Evolutionary conservation across 176 grass and related monocot genomes (phyloP).

Genomic region (Paspalum notatum): DNA sequence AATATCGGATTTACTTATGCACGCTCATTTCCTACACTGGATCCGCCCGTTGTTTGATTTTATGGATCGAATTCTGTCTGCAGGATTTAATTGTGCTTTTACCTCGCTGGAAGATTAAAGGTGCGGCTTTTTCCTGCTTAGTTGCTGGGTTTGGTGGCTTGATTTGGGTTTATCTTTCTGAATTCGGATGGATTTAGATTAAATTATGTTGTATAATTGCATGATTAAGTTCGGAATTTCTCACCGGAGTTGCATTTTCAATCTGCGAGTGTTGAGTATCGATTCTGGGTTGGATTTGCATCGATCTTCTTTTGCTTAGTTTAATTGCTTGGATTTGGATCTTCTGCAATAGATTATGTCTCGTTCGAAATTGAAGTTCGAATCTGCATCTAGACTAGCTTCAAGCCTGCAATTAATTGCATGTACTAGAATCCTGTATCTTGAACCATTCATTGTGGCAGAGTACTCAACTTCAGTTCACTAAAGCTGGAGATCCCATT

Average conservation of each 20-base stretch:
- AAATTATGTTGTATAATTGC: neutral
- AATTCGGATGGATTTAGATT: slow-evolving; percentile 10
- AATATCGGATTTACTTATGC: neutral
- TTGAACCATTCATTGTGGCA: neutral
- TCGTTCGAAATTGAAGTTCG: neutral
- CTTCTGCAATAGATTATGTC: neutral
- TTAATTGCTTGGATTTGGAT: neutral
- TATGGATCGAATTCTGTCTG: neutral
- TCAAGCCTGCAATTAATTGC: slow-evolving; percentile 5
- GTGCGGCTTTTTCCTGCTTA: neutral
- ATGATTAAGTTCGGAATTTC: neutral
- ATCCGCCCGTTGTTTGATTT: neutral
- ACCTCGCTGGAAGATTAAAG: neutral
- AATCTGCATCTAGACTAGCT: neutral
- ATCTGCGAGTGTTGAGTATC: neutral
- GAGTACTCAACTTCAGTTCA: neutral
- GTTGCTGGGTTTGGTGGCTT: slow-evolving; percentile 12
- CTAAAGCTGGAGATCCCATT: slow-evolving; percentile 1
- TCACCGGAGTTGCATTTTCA: neutral
- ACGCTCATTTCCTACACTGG: neutral
- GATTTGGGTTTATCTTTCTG: slow-evolving; percentile 2
- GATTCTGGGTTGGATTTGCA: neutral
- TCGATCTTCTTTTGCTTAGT: slow-evolving; percentile 4
- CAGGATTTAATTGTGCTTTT: slow-evolving; percentile 4
- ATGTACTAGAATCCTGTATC: slow-evolving; percentile 21